Evolutionary conservation across 768 basidiomycete species (phyloP), one percentile per base, ranked within the genome.

Genomic region (Postia placenta): DNA sequence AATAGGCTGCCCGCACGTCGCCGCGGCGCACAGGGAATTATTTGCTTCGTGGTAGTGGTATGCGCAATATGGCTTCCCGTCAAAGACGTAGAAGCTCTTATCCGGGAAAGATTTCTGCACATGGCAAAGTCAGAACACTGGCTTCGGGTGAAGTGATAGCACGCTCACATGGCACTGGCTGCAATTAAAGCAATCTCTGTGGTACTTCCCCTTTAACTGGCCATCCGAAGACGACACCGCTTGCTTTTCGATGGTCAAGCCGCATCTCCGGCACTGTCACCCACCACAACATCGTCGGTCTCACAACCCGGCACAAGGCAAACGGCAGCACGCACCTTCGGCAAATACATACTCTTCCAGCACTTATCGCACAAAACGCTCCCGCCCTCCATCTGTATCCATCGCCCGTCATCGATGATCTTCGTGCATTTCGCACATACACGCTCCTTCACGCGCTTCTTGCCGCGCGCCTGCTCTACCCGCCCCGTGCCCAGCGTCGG

Each of bases 271-370:
- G 62, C 93, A 96, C 88, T 92, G 43, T 46, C 28, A 49, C 52
- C 49, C 47, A 17, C 25, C 30, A 35, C 45, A 36, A 35, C 12
- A 20, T 20, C 36, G n/a, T 26, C 47, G n/a, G 27, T 14, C 11
- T n/a, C n/a, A n/a, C n/a, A n/a, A n/a, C n/a, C n/a, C n/a, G n/a
- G n/a, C n/a, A n/a, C n/a, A n/a, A n/a, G n/a, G n/a, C n/a, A n/a
- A n/a, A n/a, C n/a, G n/a, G n/a, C n/a, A n/a, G n/a, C n/a, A n/a
- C 79, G 36, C 54, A 87, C 90, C 73, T 92, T 92, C 52, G 93
- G 93, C 53, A 96, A 67, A 70, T 95, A 96, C 84, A 94, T 87
- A 60, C 87, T 83, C 74, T 95, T 96, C 93, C 93, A 96, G 65
- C 93, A 94, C 58, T 67, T 69, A 61, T 93, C 94, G 65, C 94